Base-by-base conservation (phyloP, 176 grass and related monocot species). In the Aegilops longissima region DNA sequence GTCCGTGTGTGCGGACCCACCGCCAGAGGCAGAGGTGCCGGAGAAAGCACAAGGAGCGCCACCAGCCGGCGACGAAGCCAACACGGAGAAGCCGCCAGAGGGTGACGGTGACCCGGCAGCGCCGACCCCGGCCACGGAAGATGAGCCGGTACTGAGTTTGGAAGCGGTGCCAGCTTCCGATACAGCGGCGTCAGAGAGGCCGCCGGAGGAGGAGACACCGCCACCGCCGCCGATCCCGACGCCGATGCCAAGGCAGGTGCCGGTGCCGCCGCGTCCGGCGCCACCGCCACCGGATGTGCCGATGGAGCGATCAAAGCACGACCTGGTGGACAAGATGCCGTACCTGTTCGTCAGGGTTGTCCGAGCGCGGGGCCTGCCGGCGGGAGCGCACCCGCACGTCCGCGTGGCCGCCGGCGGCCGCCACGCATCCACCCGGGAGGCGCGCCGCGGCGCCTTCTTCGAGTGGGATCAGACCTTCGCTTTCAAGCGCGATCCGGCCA, bases 281-380 rank as follows among this genome's bases (percentile, higher is more conserved):
- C 80, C 74, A 2, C 87, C 76, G 4, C 83, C 38, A 5, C 78
- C 79, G 27, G 89, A 91, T 14, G 93, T 89, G 80, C 80, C 86
- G 42, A 82, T 86, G 86, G 90, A 94, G 65, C 87, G 81, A 29
- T 86, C 86, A 12, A 94, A 92, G 84, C 92, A 94, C 49, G 93
- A 98, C 21, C 92, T 98, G 27, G 96, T 98, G 5, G 93, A 98
- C 93, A 98, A 96, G 88, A 95, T 98, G 96, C 86, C 86, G 78
- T 98, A 92, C 73, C 44, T 98, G 72, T 98, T 98, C 84, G 90
- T 98, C 12, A 89, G 93, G 7, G 86, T 98, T 75, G 92, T 96
- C 30, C 91, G 93, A 8, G 85, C 93, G 35, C 86, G 96, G 0
- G 87, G 81, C 12, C 82, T 98, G 5, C 93, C 92, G 42, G 80